Percentiles rank a stretch among this genome's conserved stretches.
Conservation (phyloP, 2,329 filamentous ascomycete species). For the Aspergillus neotritici region DNA sequence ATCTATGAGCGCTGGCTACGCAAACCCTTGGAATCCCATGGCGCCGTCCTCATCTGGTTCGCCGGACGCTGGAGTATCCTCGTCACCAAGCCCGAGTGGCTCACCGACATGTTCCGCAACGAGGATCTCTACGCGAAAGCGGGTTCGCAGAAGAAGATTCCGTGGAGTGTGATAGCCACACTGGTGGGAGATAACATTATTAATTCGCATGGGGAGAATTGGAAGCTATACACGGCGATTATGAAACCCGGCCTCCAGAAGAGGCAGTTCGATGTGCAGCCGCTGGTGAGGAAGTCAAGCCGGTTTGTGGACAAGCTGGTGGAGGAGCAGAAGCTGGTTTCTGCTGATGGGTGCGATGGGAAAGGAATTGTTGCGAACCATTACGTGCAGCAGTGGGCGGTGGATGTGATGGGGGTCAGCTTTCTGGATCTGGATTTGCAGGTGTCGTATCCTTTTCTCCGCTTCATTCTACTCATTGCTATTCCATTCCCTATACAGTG, state of each 20-base stretch:
- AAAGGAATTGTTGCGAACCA: slow-evolving; percentile 17
- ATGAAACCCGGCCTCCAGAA: slow-evolving; percentile 7
- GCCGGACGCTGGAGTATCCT: slow-evolving; percentile 47
- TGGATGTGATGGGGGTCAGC: slow-evolving; percentile 22
- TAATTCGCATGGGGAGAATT: slow-evolving; percentile 3
- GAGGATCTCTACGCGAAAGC: slow-evolving; percentile 32
- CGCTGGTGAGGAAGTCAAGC: slow-evolving; percentile 19
- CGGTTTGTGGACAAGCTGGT: slow-evolving; percentile 21
- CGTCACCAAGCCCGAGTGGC: slow-evolving; percentile 40
- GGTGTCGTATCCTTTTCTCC: background rate
- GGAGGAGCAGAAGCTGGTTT: slow-evolving; percentile 9
- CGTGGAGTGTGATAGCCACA: slow-evolving; percentile 33
- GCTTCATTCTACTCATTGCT: background rate
- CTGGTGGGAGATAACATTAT: slow-evolving; percentile 22
- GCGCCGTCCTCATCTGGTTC: slow-evolving; percentile 48
- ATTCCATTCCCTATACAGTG: too few relatives aligned
- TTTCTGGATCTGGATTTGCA: slow-evolving; percentile 23
- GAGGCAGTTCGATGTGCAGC: slow-evolving; percentile 16
- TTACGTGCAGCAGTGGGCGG: slow-evolving; percentile 22
- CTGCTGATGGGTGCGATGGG: background rate
- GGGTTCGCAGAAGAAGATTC: slow-evolving; percentile 41
- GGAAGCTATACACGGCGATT: slow-evolving; percentile 1
- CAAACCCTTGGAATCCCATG: slow-evolving; percentile 21
- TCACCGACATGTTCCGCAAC: slow-evolving; percentile 37
- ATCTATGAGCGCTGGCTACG: slow-evolving; percentile 24